Base-by-base conservation (phyloP, 768 basidiomycete genomes). In the Dendrothele bispora region DNA sequence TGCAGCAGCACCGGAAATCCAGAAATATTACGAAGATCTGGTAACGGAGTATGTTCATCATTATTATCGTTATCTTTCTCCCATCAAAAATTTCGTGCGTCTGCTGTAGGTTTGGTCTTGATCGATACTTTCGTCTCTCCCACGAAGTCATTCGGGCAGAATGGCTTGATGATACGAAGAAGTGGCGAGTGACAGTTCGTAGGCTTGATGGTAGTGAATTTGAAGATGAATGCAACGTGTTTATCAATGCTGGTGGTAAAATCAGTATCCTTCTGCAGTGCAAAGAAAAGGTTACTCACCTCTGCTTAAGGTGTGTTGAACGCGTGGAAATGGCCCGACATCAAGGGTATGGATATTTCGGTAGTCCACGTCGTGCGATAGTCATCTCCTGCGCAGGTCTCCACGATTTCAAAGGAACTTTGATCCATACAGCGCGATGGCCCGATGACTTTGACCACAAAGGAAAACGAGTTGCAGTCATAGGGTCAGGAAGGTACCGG, bases 251-350 rank as follows among this genome's bases (percentile, higher is more conserved):
- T 15, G 59, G 59, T 48, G 59, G 58, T n/a, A n/a, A n/a, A n/a
- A n/a, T 60, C 20, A 2, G 51, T 41, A 20, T 22, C 1, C 21
- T 8, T 17, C 24, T 26, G 20, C 1, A 39, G 27, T 17, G 20
- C 6, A 22, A 8, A 14, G 17, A 6, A 4, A 18, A 21, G 37
- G 11, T 21, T 43, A 17, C 36, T 44, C 2, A 14, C 4, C 11
- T 18, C 6, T 41, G 1, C 49, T 11, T 11, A 15, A 59, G 58
- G 58, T 5, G 49, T 58, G 25, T 29, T 60, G 4, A 60, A 60
- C 44, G 37, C 49, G 11, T 80, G 77, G 77, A 68, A 69, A 26
- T 80, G 77, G 80, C 80, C 79, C 1, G 62, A 73, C 8, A 80
- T 80, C 36, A 60, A 63, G 5, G 79, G 46, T 39, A 18, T 24